phyloP scores from a whole-genome alignment of 2,329 filamentous ascomycete species.

The Aaosphaeria pasadenensis region DNA sequence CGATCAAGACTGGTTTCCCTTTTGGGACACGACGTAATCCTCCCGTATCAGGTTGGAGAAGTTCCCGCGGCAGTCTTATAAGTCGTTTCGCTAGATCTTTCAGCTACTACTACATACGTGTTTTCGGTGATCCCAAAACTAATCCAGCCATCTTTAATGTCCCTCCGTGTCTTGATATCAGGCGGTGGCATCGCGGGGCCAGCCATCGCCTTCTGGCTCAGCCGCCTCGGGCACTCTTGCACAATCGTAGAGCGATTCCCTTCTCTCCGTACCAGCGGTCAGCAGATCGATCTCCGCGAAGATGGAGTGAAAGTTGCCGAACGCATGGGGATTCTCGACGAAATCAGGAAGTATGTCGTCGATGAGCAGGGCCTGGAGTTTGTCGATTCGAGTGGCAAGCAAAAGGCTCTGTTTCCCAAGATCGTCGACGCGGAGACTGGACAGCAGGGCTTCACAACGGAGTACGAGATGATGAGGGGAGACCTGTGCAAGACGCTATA shows the following conservation, averaged over 20 bases:
- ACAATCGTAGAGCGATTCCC: slow-evolving; percentile 44
- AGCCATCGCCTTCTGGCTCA: slow-evolving; percentile 52
- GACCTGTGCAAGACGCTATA: slow-evolving; percentile 54
- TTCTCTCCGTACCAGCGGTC: slow-evolving; percentile 45
- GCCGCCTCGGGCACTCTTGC: slow-evolving; percentile 32
- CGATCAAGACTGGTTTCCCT: no score
- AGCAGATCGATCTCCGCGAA: slow-evolving; percentile 55
- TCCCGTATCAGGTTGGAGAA: no score
- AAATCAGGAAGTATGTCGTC: slow-evolving; percentile 39
- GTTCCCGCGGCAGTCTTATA: no score
- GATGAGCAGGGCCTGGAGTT: slow-evolving; percentile 49
- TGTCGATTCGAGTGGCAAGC: slow-evolving; percentile 25
- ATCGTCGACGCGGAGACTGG: slow-evolving; percentile 22
- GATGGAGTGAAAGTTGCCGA: slow-evolving; percentile 51
- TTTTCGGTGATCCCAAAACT: background rate
- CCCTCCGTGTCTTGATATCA: slow-evolving; percentile 24
- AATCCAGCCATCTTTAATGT: background rate
- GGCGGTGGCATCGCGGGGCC: slow-evolving; percentile 30
- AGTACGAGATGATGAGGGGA: slow-evolving; percentile 60
- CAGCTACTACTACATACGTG: no score
- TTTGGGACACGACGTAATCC: no score
- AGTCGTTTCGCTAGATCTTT: no score
- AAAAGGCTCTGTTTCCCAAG: slow-evolving; percentile 32
- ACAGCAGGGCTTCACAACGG: slow-evolving; percentile 49
- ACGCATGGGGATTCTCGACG: slow-evolving; percentile 51